Evolutionary conservation across 805 yeast genomes (phyloP).

Genomic region (Zygosaccharomyces lentus): DNA sequence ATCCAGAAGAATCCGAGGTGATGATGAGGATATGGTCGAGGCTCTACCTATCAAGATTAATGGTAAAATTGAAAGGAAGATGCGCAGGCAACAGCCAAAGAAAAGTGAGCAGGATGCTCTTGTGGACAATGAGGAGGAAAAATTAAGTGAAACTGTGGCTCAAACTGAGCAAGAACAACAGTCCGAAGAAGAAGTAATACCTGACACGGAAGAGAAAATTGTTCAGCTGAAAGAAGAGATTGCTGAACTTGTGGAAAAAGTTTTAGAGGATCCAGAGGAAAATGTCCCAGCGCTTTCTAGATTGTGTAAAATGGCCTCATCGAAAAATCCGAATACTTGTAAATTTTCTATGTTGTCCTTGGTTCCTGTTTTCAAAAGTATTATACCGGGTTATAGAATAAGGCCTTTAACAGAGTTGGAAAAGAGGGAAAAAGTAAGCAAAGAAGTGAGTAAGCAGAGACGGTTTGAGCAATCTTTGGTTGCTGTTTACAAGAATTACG

Average conservation of each 20-base stretch:
- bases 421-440: slow-evolving; percentile 73
- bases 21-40: slow-evolving; percentile 47
- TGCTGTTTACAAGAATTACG: slow-evolving; percentile 59
- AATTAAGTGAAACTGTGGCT: slow-evolving; percentile 1
- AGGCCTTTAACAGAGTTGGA: slow-evolving; percentile 80
- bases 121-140: slow-evolving; percentile 14
- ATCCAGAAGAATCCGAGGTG: slow-evolving; percentile 55
- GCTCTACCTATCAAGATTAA: slow-evolving; percentile 77
- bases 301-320: slow-evolving; percentile 63
- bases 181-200: slow-evolving; percentile 34
- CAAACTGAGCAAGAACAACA: slow-evolving; percentile 15
- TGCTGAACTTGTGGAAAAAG: slow-evolving; percentile 70
- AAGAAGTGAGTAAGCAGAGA: slow-evolving; percentile 74
- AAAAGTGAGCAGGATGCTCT: slow-evolving; percentile 10
- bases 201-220: slow-evolving; percentile 52
- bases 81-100: slow-evolving; percentile 32
- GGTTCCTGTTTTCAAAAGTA: slow-evolving; percentile 76
- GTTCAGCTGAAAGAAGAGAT: slow-evolving; percentile 71
- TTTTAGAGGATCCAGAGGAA: slow-evolving; percentile 89
- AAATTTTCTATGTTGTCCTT: slow-evolving; percentile 74
- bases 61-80: slow-evolving; percentile 70
- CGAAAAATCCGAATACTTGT: slow-evolving; percentile 59
- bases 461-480: slow-evolving; percentile 77
- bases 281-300: slow-evolving; percentile 61
- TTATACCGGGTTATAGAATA: slow-evolving; percentile 85